A percentile compares a stretch with the other conserved stretches of the same genome.
These are phyloP conservation scores for Fusarium nurragi DNA, from an alignment of 2,329 filamentous ascomycete species.

Conservation along the genomic window DNA sequence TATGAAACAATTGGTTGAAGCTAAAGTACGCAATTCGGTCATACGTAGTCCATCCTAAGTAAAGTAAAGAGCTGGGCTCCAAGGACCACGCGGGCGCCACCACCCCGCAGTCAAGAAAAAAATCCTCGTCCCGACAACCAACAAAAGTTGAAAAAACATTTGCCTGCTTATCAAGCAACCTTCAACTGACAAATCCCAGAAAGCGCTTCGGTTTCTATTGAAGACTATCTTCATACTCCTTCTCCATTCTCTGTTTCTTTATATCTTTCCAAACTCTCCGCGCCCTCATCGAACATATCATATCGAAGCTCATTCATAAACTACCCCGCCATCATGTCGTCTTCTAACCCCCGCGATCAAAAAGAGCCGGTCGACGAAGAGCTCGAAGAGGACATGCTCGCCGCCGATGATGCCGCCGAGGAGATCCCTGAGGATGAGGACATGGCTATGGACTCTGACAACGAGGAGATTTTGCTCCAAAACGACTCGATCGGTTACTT, in stretches of 20 bases:
- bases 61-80: constrained; percentile 12
- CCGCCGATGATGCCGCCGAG: constrained; percentile 73
- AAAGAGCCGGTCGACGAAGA: constrained; percentile 42
- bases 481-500: constrained; percentile 97
- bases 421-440: constrained; percentile 79
- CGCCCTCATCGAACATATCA: not conserved
- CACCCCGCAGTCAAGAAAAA: constrained; percentile 45
- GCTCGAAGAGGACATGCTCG: constrained; percentile 53
- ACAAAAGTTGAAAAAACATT: constrained; percentile 33
- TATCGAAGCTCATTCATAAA: constrained; percentile 10
- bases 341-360: constrained; percentile 42
- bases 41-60: constrained; percentile 9
- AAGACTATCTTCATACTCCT: not conserved
- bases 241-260: not conserved
- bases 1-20: not conserved
- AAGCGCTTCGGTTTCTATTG: not conserved
- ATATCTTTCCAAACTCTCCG: not conserved
- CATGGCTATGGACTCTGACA: constrained; percentile 81
- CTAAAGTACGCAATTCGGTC: not conserved
- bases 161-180: constrained; percentile 46
- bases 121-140: constrained; percentile 36
- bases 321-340: constrained; percentile 47
- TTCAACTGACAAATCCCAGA: constrained; percentile 30
- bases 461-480: constrained; percentile 80
- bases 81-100: constrained; percentile 28